Conservation (phyloP, 192 early-diverging fungal species). For the Linnemannia elongata region DNA sequence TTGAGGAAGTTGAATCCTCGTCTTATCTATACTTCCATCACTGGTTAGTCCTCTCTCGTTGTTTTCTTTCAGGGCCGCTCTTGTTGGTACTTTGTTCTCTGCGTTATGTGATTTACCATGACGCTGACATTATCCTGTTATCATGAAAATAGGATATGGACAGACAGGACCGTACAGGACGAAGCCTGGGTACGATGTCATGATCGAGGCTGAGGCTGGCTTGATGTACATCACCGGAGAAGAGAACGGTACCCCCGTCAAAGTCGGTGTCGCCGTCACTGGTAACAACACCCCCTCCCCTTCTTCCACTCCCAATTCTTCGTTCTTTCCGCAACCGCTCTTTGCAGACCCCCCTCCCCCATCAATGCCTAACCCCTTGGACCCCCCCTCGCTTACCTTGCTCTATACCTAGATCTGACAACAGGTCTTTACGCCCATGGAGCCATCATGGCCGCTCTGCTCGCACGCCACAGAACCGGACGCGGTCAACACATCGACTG, state of each 20-base stretch:
- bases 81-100: no score
- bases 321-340: not conserved
- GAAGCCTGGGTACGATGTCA: constrained; percentile 89
- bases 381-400: not conserved
- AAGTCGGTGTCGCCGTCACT: constrained; percentile 95
- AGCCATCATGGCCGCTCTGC: constrained; percentile 89
- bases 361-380: no score
- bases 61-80: not conserved
- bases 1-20: constrained; percentile 75
- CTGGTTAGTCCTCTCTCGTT: constrained; percentile 33
- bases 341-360: no score
- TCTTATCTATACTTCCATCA: constrained; percentile 88
- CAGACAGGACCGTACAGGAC: constrained; percentile 83
- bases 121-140: not conserved
- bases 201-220: constrained; percentile 89
- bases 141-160: constrained; percentile 78
- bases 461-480: constrained; percentile 74
- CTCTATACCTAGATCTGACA: constrained; percentile 63
- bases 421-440: constrained; percentile 88
- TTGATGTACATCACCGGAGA: constrained; percentile 97
- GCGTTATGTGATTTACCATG: not conserved
- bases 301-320: not conserved
- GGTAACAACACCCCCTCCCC: constrained; percentile 59
- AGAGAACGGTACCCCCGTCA: constrained; percentile 82
- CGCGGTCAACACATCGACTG: constrained; percentile 91